A percentile compares a stretch with the other conserved stretches of the same genome.
Evolutionary conservation across 768 basidiomycete species (phyloP).

Genomic region (Tulasnella sp.): DNA sequence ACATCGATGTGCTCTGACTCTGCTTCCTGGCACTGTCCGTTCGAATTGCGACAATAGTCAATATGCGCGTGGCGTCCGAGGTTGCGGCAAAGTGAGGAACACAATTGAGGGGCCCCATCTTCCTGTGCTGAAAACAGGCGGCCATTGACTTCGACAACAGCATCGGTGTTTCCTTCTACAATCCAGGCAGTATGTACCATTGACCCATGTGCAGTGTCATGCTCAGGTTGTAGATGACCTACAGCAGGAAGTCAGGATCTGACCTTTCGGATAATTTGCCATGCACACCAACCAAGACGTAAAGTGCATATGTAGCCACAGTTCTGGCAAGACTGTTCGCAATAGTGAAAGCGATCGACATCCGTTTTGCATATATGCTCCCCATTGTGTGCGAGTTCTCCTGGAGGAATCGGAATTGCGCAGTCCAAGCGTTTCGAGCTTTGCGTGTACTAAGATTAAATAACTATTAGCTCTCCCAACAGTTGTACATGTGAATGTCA

Average conservation of each 20-base stretch:
- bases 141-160: slow-evolving; percentile 6
- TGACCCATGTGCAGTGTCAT: slow-evolving; percentile 16
- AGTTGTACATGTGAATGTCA: neutral
- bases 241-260: neutral
- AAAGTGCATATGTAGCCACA: slow-evolving; percentile 17
- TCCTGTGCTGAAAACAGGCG: neutral
- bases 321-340: slow-evolving; percentile 10
- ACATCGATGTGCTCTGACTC: slow-evolving; percentile 42
- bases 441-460: slow-evolving; percentile 16
- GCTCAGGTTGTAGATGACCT: slow-evolving; percentile 11
- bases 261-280: neutral
- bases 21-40: slow-evolving; percentile 26
- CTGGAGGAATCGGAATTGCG: slow-evolving; percentile 3
- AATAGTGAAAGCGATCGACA: slow-evolving; percentile 16
- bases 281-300: neutral
- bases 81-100: slow-evolving; percentile 12
- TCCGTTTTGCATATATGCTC: slow-evolving; percentile 8
- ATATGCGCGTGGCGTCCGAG: slow-evolving; percentile 15
- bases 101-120: slow-evolving; percentile 5
- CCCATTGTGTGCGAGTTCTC: slow-evolving; percentile 7
- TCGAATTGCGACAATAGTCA: slow-evolving; percentile 7
- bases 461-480: neutral
- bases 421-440: slow-evolving; percentile 14
- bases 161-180: slow-evolving; percentile 3
- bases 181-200: slow-evolving; percentile 15